Conservation (phyloP, 2,329 filamentous ascomycete genomes). For the Trichoderma aggressivum region DNA sequence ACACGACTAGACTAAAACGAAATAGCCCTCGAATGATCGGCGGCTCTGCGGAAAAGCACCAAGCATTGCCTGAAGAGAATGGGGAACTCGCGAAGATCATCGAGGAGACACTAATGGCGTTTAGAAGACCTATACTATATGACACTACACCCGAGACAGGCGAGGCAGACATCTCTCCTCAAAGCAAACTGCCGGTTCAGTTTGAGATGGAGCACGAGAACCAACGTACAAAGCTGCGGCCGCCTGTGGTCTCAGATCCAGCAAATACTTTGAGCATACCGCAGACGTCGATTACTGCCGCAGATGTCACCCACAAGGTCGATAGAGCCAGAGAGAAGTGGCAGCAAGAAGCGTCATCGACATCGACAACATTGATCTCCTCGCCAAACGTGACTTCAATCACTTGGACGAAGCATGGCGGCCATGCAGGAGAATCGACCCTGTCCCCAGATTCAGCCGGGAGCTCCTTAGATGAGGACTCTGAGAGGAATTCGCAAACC, state of each 20-base stretch:
- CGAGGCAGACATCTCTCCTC: neutral
- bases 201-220: constrained; percentile 23
- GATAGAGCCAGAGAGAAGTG: constrained; percentile 24
- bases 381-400: constrained; percentile 31
- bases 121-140: neutral
- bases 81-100: neutral
- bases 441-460: neutral
- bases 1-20: neutral
- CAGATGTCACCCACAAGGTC: constrained; percentile 24
- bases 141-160: neutral
- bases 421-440: neutral
- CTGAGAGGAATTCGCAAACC: neutral
- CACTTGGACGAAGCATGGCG: constrained; percentile 26
- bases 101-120: neutral
- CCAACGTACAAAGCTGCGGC: constrained; percentile 27
- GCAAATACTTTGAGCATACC: constrained; percentile 36
- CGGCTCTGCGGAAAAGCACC: neutral
- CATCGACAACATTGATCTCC: constrained; percentile 31
- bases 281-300: constrained; percentile 30
- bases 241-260: constrained; percentile 28
- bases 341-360: constrained; percentile 20
- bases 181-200: constrained; percentile 15
- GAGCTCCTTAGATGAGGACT: neutral
- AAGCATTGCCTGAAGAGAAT: neutral
- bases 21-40: neutral